Conservation (phyloP, 345 rosid species). For the Pistacia vera region DNA sequence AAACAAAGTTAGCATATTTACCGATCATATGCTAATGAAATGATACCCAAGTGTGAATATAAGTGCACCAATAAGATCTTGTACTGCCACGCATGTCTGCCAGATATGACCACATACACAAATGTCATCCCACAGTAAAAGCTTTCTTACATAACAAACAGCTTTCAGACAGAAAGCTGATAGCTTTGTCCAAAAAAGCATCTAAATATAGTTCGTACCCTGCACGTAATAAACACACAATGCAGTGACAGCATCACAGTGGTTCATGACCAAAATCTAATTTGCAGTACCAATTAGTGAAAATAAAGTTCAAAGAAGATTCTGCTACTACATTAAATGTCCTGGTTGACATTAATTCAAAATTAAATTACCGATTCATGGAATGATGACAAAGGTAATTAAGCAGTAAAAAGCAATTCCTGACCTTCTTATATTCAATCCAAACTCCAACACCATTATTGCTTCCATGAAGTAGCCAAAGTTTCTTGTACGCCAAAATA, state of each 20-base stretch:
- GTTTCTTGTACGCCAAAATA: slow-evolving; percentile 75
- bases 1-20: slow-evolving; percentile 28
- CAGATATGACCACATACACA: slow-evolving; percentile 27
- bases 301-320: slow-evolving; percentile 6
- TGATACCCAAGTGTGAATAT: slow-evolving; percentile 79
- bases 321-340: not conserved
- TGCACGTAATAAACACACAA: not conserved
- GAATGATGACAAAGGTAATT: slow-evolving; percentile 1
- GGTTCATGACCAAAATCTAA: not conserved
- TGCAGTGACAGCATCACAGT: not conserved
- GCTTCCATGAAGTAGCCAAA: slow-evolving; percentile 87
- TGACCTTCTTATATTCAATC: slow-evolving; percentile 80
- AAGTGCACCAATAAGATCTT: slow-evolving; percentile 86
- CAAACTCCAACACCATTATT: slow-evolving; percentile 90
- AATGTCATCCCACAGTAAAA: slow-evolving; percentile 21
- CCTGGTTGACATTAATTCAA: not conserved
- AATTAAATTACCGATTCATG: not conserved
- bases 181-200: not conserved
- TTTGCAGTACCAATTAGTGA: not conserved
- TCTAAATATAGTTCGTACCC: not conserved
- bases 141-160: not conserved
- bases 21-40: slow-evolving; percentile 83
- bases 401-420: slow-evolving; percentile 18
- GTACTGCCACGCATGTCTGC: slow-evolving; percentile 90
- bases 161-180: not conserved